Evolutionary conservation across 352 stramenopile species (phyloP).

Genomic region (Phytophthora capsici): DNA sequence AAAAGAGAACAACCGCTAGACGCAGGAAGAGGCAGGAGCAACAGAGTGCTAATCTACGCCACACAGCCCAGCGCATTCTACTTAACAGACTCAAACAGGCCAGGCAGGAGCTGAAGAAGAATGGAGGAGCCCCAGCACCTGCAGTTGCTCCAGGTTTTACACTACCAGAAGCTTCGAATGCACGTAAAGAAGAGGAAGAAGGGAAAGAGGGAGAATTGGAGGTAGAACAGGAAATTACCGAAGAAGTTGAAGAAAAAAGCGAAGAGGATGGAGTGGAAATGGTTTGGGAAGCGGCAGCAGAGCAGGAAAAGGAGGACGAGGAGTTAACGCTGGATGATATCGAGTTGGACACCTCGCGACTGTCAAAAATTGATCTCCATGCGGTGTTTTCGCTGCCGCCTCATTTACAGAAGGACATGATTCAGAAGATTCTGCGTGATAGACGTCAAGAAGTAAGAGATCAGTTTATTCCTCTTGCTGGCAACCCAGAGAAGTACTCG

Average conservation of each 20-base stretch:
- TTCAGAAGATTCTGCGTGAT: conserved; percentile 90
- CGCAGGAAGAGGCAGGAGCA: conserved; percentile 72
- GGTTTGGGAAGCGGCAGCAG: conserved; percentile 27
- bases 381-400: conserved; percentile 90
- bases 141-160: conserved; percentile 69
- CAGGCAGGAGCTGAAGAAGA: conserved; percentile 70
- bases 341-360: conserved; percentile 54
- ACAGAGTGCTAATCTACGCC: conserved; percentile 84
- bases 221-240: conserved; percentile 4
- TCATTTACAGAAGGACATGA: conserved; percentile 93
- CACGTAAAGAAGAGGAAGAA: conserved; percentile 8
- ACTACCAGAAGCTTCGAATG: conserved; percentile 36
- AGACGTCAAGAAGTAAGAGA: conserved; percentile 90
- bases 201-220: background rate
- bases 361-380: conserved; percentile 83
- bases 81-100: conserved; percentile 89
- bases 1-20: conserved; percentile 86
- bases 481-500: conserved; percentile 95
- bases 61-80: conserved; percentile 95
- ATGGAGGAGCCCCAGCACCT: conserved; percentile 36
- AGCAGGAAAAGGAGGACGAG: conserved; percentile 31
- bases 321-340: conserved; percentile 72
- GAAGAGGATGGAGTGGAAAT: conserved; percentile 20
- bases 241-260: conserved; percentile 12
- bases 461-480: conserved; percentile 96